Conservation (phyloP, 306 rosid species). For the Glycine latifolia region DNA sequence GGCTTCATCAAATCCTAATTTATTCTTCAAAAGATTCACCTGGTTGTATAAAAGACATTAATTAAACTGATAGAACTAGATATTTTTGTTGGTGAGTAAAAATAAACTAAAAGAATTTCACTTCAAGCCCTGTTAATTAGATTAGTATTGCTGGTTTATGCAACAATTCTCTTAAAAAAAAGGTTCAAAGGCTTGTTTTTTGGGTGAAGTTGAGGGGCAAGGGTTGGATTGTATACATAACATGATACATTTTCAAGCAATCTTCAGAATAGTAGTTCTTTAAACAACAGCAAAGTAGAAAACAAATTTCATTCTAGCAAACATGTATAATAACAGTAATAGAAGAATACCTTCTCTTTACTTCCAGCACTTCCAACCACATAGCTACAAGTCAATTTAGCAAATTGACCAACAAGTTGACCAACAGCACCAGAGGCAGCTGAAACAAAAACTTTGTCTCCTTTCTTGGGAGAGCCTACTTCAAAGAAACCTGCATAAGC, state of each 20-base stretch:
- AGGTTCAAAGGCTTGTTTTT: neutral
- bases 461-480: slow-evolving; percentile 49
- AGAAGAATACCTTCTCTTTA: slow-evolving; percentile 50
- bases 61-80: too few species aligned
- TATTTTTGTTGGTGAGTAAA: too few species aligned
- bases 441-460: slow-evolving; percentile 52
- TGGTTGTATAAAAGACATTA: too few species aligned
- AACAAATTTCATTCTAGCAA: neutral
- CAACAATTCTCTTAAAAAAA: neutral
- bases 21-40: slow-evolving; percentile 39
- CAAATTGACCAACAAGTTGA: slow-evolving; percentile 52
- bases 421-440: slow-evolving; percentile 54
- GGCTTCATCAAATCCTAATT: slow-evolving; percentile 46
- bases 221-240: neutral
- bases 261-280: neutral
- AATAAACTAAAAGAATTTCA: too few species aligned
- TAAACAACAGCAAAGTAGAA: neutral
- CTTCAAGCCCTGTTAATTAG: neutral
- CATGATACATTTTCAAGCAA: neutral
- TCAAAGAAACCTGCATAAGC: slow-evolving; percentile 52
- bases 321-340: neutral
- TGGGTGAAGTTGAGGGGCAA: neutral
- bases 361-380: slow-evolving; percentile 63
- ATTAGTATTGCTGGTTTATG: slow-evolving; percentile 9
- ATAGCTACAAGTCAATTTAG: slow-evolving; percentile 43